Percentiles rank a stretch among this genome's conserved stretches.
Evolutionary conservation across 495 filamentous ascomycete species (phyloP).

Genomic region (Podospora didyma): DNA sequence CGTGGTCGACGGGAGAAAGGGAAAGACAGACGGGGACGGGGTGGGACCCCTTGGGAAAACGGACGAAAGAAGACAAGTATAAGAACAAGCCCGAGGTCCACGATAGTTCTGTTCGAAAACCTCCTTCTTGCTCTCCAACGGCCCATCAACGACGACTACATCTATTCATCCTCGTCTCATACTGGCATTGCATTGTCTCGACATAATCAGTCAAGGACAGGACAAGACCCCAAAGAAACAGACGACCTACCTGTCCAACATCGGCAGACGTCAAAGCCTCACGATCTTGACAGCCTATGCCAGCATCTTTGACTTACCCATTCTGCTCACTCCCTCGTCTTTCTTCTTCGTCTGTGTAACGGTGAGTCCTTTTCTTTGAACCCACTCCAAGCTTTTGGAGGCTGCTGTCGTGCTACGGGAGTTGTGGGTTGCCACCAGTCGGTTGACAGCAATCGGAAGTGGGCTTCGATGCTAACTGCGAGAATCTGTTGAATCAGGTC

Average conservation of each 20-base stretch:
- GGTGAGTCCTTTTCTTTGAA: neutral
- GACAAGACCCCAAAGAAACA: neutral
- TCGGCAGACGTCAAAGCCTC: neutral
- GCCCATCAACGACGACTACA: neutral
- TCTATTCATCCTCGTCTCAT: neutral
- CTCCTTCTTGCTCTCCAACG: neutral
- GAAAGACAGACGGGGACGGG: neutral
- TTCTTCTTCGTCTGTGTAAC: neutral
- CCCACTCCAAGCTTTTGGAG: neutral
- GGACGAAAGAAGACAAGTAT: slow-evolving; percentile 12
- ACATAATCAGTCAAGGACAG: neutral
- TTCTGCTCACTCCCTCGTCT: neutral
- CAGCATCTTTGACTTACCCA: neutral
- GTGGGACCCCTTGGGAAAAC: slow-evolving; percentile 5
- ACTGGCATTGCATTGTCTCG: neutral
- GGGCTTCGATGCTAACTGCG: slow-evolving; percentile 7
- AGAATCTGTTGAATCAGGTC: slow-evolving; percentile 4
- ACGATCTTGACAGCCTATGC: neutral
- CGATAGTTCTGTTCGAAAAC: neutral
- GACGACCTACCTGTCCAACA: neutral
- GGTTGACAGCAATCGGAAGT: neutral
- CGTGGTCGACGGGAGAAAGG: slow-evolving; percentile 8
- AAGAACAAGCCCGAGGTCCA: slow-evolving; percentile 17
- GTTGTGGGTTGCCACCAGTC: slow-evolving; percentile 2
- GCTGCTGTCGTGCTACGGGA: slow-evolving; percentile 9